These are phyloP conservation scores for Cornus suecica DNA, from an alignment of 148 eudicot genomes.

Conservation along the genomic window DNA sequence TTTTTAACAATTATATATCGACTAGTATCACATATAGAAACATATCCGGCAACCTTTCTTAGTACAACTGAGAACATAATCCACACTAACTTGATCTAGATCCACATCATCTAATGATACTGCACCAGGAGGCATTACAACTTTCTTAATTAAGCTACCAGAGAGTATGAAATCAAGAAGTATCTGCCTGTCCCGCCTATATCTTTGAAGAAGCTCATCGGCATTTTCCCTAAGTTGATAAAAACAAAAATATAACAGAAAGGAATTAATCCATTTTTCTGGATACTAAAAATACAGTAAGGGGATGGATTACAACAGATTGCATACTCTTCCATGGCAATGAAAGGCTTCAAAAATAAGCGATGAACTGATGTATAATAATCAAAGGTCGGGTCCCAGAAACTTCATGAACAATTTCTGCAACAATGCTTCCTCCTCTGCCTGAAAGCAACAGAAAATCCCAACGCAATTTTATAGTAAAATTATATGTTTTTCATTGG, in stretches of 20 bases:
- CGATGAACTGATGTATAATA: neutral
- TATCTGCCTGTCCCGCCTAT: conserved; percentile 82
- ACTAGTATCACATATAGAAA: neutral
- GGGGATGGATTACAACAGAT: neutral
- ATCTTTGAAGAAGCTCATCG: conserved; percentile 73
- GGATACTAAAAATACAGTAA: neutral
- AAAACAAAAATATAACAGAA: neutral
- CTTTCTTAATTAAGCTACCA: conserved; percentile 93
- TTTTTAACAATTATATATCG: neutral
- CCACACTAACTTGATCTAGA: conserved; percentile 99
- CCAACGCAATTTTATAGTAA: too few relatives aligned
- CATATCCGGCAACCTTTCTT: conserved; percentile 57
- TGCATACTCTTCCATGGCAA: conserved; percentile 21
- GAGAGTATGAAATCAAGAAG: conserved; percentile 82
- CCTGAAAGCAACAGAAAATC: too few relatives aligned
- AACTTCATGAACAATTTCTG: neutral
- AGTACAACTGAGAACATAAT: conserved; percentile 75
- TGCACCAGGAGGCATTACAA: conserved; percentile 98
- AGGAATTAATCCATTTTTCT: neutral
- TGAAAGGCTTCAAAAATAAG: neutral
- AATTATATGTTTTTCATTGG: too few relatives aligned
- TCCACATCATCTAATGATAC: conserved; percentile 96
- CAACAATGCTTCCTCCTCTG: too few relatives aligned
- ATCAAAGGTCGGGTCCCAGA: neutral
- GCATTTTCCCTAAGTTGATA: conserved; percentile 55